Base-by-base conservation (phyloP, 2,329 filamentous ascomycete species). In the Drechslerella stenobrocha region DNA sequence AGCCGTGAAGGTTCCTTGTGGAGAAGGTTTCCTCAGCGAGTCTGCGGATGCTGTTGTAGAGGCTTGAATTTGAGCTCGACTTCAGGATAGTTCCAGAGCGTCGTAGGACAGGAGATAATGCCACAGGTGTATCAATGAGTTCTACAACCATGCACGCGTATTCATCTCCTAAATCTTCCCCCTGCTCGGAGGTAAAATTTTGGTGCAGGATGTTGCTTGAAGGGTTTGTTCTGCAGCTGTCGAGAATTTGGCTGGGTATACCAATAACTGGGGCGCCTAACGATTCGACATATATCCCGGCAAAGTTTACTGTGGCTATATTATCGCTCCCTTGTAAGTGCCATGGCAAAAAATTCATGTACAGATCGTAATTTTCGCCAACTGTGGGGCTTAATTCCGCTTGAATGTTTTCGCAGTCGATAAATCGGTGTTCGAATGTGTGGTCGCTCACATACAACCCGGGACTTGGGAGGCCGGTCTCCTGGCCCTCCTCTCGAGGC, bases 351-450 rank as follows among this genome's bases (percentile, higher is more conserved):
- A 52, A 24, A 13, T 52, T 52, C 22, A 52, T 37, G 18, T 52
- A 52, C 1, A 52, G 20, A 15, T 52, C 48, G 18, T 35, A 52
- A n/a, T 24, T 37, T 9, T 52, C 48, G 1, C 28, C 48, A 1
- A 32, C 48, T 1, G 32, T 23, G 18, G n/a, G 15, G 32, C 37
- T 52, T n/a, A 52, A 26, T 9, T 52, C 48, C 15, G n/a, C 15
- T 30, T 52, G 34, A n/a, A 52, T 23, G 11, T n/a, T 22, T 2
- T 37, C 48, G 4, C 26, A 15, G 5, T 13, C 15, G 32, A 52
- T 52, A 23, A 52, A 52, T 7, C 50, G 28, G 3, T 52, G 22
- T 18, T 52, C 50, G 15, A 52, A 42, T 4, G 50, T 52, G 50
- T 52, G 34, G n/a, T n/a, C n/a, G n/a, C n/a, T n/a, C n/a, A n/a